A percentile compares a stretch with the other conserved stretches of the same genome.
Conservation (phyloP, 371 early-diverging fungal genomes). For the Mucor piriformis region DNA sequence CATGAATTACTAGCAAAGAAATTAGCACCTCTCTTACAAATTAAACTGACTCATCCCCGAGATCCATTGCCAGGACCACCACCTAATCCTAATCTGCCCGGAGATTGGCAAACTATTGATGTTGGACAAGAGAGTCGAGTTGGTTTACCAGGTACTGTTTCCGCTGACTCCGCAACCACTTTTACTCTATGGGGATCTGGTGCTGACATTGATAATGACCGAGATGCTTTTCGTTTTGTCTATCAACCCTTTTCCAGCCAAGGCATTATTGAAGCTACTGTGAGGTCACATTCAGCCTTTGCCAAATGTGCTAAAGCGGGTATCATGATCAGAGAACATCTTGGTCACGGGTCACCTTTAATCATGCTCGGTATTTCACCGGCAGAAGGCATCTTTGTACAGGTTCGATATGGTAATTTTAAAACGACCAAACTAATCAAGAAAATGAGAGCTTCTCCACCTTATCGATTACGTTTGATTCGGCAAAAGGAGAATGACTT, state of each 20-base stretch:
- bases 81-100: slow-evolving; percentile 47
- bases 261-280: slow-evolving; percentile 33
- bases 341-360: slow-evolving; percentile 40
- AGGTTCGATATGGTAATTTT: slow-evolving; percentile 31
- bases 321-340: slow-evolving; percentile 51
- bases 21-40: slow-evolving; percentile 35
- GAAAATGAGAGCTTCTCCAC: slow-evolving; percentile 39
- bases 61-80: slow-evolving; percentile 44
- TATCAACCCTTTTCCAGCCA: slow-evolving; percentile 36
- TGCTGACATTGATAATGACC: slow-evolving; percentile 33
- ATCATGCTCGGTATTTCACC: slow-evolving; percentile 48
- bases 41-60: slow-evolving; percentile 33
- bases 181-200: slow-evolving; percentile 56
- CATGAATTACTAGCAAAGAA: slow-evolving; percentile 40
- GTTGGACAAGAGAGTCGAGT: slow-evolving; percentile 40
- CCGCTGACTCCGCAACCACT: slow-evolving; percentile 42
- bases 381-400: slow-evolving; percentile 44
- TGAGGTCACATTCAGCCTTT: slow-evolving; percentile 48
- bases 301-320: slow-evolving; percentile 52
- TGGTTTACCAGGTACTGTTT: slow-evolving; percentile 48
- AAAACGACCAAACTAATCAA: slow-evolving; percentile 33
- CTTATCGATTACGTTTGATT: slow-evolving; percentile 40
- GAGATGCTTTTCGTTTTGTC: slow-evolving; percentile 48
- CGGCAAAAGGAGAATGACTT: slow-evolving; percentile 11
- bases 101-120: slow-evolving; percentile 53